Evolutionary conservation across 2,329 filamentous ascomycete genomes (phyloP).

Genomic region (Xylariaceae sp.): DNA sequence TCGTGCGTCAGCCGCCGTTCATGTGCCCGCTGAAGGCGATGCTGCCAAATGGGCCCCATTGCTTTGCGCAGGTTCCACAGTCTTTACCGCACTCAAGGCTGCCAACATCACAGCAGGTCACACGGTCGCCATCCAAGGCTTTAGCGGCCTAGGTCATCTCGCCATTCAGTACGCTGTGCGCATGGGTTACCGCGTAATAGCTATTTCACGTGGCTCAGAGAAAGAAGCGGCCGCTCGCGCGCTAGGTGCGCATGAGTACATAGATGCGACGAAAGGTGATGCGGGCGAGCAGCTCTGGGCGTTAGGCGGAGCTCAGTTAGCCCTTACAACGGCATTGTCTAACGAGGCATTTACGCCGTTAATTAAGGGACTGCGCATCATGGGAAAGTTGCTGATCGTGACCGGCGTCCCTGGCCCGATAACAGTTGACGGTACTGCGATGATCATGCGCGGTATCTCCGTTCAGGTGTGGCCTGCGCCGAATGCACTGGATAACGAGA

Average conservation of each 20-base stretch:
- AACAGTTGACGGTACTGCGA: slow-evolving; percentile 9
- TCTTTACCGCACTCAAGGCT: slow-evolving; percentile 50
- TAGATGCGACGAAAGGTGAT: slow-evolving; percentile 40
- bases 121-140: slow-evolving; percentile 57
- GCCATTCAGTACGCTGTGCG: slow-evolving; percentile 69
- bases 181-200: slow-evolving; percentile 69
- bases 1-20: slow-evolving; percentile 59
- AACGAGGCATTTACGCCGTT: slow-evolving; percentile 24
- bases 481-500: slow-evolving; percentile 20
- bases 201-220: slow-evolving; percentile 53
- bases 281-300: slow-evolving; percentile 15
- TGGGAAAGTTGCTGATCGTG: slow-evolving; percentile 31
- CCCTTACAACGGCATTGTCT: slow-evolving; percentile 20
- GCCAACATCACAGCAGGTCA: slow-evolving; percentile 45
- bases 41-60: slow-evolving; percentile 54
- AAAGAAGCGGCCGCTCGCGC: slow-evolving; percentile 62
- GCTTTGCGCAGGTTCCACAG: slow-evolving; percentile 58
- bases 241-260: slow-evolving; percentile 63
- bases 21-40: slow-evolving; percentile 50
- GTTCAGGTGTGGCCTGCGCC: slow-evolving; percentile 28
- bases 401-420: slow-evolving; percentile 24
- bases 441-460: slow-evolving; percentile 26
- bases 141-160: slow-evolving; percentile 71
- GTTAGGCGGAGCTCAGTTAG: slow-evolving; percentile 20
- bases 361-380: slow-evolving; percentile 26